These are phyloP conservation scores for Corylus avellana DNA, from an alignment of 306 rosid species.

Conservation along the genomic window DNA sequence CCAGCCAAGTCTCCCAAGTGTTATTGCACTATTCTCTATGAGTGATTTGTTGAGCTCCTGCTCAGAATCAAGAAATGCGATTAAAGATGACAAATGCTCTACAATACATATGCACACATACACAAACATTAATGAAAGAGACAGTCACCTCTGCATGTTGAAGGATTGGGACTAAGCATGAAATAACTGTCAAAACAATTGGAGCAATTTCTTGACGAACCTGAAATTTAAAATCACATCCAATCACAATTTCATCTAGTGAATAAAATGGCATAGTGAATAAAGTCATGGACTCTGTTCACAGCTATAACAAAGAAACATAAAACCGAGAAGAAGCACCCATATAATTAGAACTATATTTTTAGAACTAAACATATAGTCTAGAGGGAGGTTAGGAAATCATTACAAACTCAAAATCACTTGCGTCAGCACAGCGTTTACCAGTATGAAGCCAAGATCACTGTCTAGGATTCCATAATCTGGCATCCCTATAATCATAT, in stretches of 20 bases:
- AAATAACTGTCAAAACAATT: slow-evolving; percentile 68
- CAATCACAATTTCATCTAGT: not conserved
- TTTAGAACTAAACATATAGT: not conserved
- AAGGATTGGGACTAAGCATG: slow-evolving; percentile 86
- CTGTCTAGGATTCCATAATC: not conserved
- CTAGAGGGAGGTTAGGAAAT: not conserved
- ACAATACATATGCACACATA: not conserved
- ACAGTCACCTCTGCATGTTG: slow-evolving; percentile 80
- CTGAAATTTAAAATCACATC: slow-evolving; percentile 48
- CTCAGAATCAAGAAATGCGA: slow-evolving; percentile 33
- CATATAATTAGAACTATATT: not conserved
- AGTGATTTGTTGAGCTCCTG: slow-evolving; percentile 91
- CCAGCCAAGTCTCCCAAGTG: slow-evolving; percentile 98
- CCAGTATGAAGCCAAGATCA: not conserved
- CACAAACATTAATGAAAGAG: slow-evolving; percentile 17
- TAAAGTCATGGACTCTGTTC: not conserved
- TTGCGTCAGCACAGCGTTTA: not conserved
- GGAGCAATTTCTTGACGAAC: slow-evolving; percentile 94
- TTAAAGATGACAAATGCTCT: slow-evolving; percentile 25
- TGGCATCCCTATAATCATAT: not conserved
- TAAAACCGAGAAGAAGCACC: slow-evolving; percentile 9
- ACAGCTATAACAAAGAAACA: slow-evolving; percentile 1
- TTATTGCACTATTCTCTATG: slow-evolving; percentile 92
- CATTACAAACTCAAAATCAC: not conserved
- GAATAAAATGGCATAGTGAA: not conserved